Conservation (phyloP, 2,329 filamentous ascomycete genomes). For the Septoria petroselini region DNA sequence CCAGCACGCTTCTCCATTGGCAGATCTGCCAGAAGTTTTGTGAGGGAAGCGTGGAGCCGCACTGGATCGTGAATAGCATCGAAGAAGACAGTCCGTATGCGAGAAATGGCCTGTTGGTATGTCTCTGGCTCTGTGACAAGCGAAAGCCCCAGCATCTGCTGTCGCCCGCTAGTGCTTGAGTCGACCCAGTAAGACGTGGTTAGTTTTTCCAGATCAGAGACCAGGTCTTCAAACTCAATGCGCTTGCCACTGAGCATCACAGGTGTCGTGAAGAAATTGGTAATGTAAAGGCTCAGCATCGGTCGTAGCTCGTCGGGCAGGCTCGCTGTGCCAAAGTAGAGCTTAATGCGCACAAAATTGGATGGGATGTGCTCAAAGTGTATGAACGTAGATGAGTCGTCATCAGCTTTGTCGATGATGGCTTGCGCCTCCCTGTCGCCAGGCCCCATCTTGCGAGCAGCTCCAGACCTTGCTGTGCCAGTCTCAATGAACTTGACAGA, state of each 20-base stretch:
- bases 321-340: slow-evolving; percentile 74
- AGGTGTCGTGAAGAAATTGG: slow-evolving; percentile 93
- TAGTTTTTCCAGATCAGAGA: slow-evolving; percentile 85
- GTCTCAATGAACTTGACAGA: slow-evolving; percentile 95
- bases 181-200: slow-evolving; percentile 80
- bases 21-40: slow-evolving; percentile 84
- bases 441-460: slow-evolving; percentile 68
- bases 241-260: slow-evolving; percentile 71
- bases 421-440: slow-evolving; percentile 69
- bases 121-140: slow-evolving; percentile 87
- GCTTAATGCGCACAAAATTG: slow-evolving; percentile 81
- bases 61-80: slow-evolving; percentile 81
- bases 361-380: slow-evolving; percentile 94
- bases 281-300: slow-evolving; percentile 76
- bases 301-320: slow-evolving; percentile 82
- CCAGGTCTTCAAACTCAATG: slow-evolving; percentile 86
- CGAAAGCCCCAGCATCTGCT: slow-evolving; percentile 75
- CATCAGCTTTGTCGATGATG: slow-evolving; percentile 66
- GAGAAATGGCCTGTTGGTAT: slow-evolving; percentile 75
- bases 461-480: slow-evolving; percentile 75
- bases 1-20: slow-evolving; percentile 89
- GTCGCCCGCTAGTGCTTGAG: slow-evolving; percentile 65
- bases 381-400: slow-evolving; percentile 71
- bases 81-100: slow-evolving; percentile 83
- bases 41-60: slow-evolving; percentile 60